phyloP scores from a whole-genome alignment of 2,329 filamentous ascomycete species.

The Aspergillus quadrilineatus region DNA sequence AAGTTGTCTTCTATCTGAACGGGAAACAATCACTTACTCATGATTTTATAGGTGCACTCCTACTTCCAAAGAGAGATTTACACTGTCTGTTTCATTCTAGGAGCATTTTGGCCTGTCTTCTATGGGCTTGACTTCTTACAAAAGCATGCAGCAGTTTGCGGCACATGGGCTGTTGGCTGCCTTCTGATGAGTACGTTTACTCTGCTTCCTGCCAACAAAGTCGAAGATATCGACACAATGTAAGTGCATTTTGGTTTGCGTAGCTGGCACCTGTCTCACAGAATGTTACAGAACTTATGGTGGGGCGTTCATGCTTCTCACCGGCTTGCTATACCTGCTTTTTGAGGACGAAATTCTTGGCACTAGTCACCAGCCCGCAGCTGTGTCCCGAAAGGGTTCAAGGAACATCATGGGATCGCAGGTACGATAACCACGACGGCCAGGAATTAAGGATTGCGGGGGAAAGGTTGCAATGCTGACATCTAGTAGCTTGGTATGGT shows the following conservation, averaged over 20 bases:
- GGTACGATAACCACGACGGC: constrained; percentile 26
- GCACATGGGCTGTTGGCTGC: constrained; percentile 75
- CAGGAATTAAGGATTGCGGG: neutral
- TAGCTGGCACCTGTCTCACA: neutral
- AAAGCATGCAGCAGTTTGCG: constrained; percentile 62
- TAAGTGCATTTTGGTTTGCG: constrained; percentile 46
- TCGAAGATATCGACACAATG: constrained; percentile 74
- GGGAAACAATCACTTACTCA: neutral
- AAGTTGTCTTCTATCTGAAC: constrained; percentile 30
- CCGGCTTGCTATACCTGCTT: constrained; percentile 74
- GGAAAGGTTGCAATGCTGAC: neutral
- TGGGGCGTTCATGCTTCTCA: constrained; percentile 71
- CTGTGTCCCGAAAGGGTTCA: constrained; percentile 33
- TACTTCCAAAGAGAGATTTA: constrained; percentile 90
- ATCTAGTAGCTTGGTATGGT: constrained; percentile 67
- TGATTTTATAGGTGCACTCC: constrained; percentile 68
- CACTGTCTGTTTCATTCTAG: constrained; percentile 74
- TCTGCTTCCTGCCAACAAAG: constrained; percentile 79
- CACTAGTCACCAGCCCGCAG: constrained; percentile 35
- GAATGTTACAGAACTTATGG: constrained; percentile 61
- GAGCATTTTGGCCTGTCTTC: constrained; percentile 71
- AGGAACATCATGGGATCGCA: constrained; percentile 49
- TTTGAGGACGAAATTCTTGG: constrained; percentile 68
- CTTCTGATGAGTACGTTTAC: constrained; percentile 87
- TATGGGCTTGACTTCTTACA: constrained; percentile 73